Conservation (phyloP, 352 stramenopile genomes). For the Phytophthora fragariae region DNA sequence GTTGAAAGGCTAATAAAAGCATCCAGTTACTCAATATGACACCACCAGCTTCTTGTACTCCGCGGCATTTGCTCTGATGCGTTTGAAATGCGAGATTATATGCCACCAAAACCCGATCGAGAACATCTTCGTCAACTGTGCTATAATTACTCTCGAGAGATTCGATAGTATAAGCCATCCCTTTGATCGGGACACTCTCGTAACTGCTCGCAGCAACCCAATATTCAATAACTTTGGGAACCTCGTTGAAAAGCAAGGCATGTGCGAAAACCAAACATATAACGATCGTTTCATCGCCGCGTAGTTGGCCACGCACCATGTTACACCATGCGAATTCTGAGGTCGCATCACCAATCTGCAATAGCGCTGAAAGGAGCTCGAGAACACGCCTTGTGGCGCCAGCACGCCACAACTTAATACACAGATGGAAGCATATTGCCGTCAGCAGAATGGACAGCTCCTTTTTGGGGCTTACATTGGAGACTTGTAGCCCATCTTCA, state of each 20-base stretch:
- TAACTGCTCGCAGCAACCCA: conserved; percentile 38
- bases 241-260: conserved; percentile 36
- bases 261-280: conserved; percentile 37
- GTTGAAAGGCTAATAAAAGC: conserved; percentile 34
- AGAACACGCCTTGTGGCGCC: conserved; percentile 34
- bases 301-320: conserved; percentile 30
- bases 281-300: conserved; percentile 28
- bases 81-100: conserved; percentile 39
- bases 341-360: conserved; percentile 30
- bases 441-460: conserved; percentile 40
- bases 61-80: conserved; percentile 17
- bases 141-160: conserved; percentile 13
- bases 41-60: conserved; percentile 22
- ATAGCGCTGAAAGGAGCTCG: conserved; percentile 36
- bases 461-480: conserved; percentile 12
- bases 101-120: conserved; percentile 19
- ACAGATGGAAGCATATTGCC: conserved; percentile 46
- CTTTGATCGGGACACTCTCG: conserved; percentile 32
- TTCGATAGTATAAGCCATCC: conserved; percentile 40
- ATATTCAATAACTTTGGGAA: conserved; percentile 36
- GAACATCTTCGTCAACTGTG: conserved; percentile 10
- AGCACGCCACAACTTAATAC: conserved; percentile 42
- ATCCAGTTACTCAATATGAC: conserved; percentile 55
- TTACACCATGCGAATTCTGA: conserved; percentile 37
- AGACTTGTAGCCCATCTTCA: conserved; percentile 3